Percentiles rank a stretch among this genome's conserved stretches.
Conservation (phyloP, 805 yeast genomes). For the Pichia membranifaciens region DNA sequence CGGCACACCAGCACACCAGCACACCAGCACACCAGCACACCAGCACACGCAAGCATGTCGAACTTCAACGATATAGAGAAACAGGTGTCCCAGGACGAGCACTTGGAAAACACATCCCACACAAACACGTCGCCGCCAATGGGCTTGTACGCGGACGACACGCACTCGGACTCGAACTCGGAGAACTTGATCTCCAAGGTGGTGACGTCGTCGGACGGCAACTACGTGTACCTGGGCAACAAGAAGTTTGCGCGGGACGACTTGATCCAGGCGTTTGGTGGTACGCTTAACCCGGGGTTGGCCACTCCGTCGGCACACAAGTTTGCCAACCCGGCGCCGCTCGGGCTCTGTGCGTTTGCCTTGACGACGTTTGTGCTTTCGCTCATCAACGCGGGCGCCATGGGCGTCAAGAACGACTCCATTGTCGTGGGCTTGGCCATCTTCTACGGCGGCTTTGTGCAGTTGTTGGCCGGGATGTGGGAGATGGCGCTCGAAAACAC, state of each 20-base stretch:
- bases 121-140: conserved; percentile 19
- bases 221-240: conserved; percentile 65
- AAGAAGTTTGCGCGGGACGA: conserved; percentile 61
- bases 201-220: conserved; percentile 52
- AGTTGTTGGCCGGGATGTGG: conserved; percentile 68
- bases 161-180: background rate
- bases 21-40: too few relatives aligned
- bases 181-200: conserved; percentile 19
- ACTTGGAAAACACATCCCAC: conserved; percentile 9
- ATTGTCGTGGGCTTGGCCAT: conserved; percentile 61
- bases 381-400: conserved; percentile 56
- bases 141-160: conserved; percentile 17
- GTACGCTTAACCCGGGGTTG: conserved; percentile 70
- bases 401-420: conserved; percentile 57
- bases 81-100: conserved; percentile 17
- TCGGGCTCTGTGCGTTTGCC: conserved; percentile 69
- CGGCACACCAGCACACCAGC: too few relatives aligned
- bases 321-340: conserved; percentile 71
- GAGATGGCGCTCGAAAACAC: conserved; percentile 73
- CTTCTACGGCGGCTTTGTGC: conserved; percentile 70
- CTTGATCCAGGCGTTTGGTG: conserved; percentile 68
- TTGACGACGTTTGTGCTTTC: conserved; percentile 62
- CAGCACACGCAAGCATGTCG: conserved; percentile 1
- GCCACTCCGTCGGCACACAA: conserved; percentile 52
- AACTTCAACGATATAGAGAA: conserved; percentile 19